Percentiles rank a stretch among this genome's conserved stretches.
Conservation (phyloP, 257 asterid species). For the Solanum corneliomulleri region DNA sequence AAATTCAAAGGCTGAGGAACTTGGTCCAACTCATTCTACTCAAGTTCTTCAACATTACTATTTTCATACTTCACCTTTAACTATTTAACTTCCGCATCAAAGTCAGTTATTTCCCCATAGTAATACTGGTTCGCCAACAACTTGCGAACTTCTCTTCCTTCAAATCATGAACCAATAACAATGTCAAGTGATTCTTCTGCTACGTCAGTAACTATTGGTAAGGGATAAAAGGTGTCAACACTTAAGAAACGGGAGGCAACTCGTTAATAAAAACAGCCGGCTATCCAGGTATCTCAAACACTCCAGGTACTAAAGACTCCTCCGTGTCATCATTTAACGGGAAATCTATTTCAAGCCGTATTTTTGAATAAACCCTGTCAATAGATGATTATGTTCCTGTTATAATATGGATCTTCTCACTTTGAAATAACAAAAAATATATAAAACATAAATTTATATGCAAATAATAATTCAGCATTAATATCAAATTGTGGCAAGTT, state of each 20-base stretch:
- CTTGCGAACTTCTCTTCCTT: conserved; percentile 48
- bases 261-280: conserved; percentile 49
- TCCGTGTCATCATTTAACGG: conserved; percentile 2
- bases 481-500: background rate
- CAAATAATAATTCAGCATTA: background rate
- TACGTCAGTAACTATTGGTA: conserved; percentile 6
- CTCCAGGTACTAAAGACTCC: conserved; percentile 11
- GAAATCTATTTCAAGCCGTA: conserved; percentile 19
- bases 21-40: conserved; percentile 40
- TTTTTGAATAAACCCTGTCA: background rate
- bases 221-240: conserved; percentile 2
- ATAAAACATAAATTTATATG: background rate
- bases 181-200: background rate
- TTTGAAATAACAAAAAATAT: background rate
- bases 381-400: background rate
- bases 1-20: conserved; percentile 46
- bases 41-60: conserved; percentile 59
- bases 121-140: conserved; percentile 24
- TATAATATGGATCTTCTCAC: background rate
- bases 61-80: conserved; percentile 51
- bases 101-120: conserved; percentile 29
- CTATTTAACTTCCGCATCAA: conserved; percentile 42
- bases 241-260: conserved; percentile 31
- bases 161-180: conserved; percentile 52
- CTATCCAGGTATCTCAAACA: conserved; percentile 44